Evolutionary conservation across 2,329 filamentous ascomycete genomes (phyloP).

Genomic region (Aspergillus ochraceoroseus): DNA sequence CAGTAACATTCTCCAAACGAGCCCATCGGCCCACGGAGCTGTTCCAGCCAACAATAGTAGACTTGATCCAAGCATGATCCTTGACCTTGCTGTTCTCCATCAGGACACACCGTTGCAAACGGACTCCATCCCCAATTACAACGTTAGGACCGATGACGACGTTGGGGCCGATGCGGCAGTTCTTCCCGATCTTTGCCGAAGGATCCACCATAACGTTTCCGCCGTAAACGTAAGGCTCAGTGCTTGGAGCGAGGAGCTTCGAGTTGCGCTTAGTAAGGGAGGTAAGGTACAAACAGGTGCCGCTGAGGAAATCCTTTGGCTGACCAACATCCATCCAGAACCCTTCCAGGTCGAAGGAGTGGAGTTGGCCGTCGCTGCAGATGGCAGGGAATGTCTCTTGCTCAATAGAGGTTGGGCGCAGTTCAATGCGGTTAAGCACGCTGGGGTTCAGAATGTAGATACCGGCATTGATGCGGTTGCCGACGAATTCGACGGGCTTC

Average conservation of each 20-base stretch:
- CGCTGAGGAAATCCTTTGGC: conserved; percentile 95
- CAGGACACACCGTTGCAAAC: conserved; percentile 87
- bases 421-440: conserved; percentile 84
- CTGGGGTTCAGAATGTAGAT: conserved; percentile 97
- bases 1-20: conserved; percentile 94
- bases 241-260: conserved; percentile 69
- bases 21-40: conserved; percentile 94
- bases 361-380: conserved; percentile 79
- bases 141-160: conserved; percentile 93
- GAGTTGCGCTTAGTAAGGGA: conserved; percentile 85
- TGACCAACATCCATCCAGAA: conserved; percentile 99
- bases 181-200: conserved; percentile 92
- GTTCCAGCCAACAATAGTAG: conserved; percentile 98
- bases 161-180: conserved; percentile 96
- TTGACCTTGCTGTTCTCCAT: conserved; percentile 89
- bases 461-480: conserved; percentile 97
- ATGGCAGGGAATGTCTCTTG: conserved; percentile 98
- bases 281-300: conserved; percentile 92
- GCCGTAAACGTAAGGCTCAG: conserved; percentile 77
- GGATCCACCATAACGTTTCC: conserved; percentile 96
- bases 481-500: conserved; percentile 97
- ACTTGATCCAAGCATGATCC: conserved; percentile 99
- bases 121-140: conserved; percentile 86
- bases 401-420: conserved; percentile 94
- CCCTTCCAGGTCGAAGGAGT: conserved; percentile 93